Base-by-base conservation (phyloP, 2,329 filamentous ascomycete species). In the Dothiorella sarmentorum region DNA sequence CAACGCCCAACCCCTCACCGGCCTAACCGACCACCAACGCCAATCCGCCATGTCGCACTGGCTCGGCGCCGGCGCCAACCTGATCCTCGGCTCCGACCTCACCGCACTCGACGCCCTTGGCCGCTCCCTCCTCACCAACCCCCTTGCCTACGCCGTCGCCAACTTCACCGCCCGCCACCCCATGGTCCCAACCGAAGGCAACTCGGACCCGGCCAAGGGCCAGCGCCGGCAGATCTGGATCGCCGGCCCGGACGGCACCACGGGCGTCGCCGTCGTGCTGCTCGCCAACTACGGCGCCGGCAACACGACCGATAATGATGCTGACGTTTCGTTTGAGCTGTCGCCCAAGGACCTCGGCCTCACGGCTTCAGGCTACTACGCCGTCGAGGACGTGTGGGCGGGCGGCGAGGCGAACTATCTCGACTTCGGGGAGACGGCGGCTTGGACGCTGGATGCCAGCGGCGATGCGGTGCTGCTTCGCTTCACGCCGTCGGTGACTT, bases 31-130 rank as follows among this genome's bases (percentile, higher is more conserved):
- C 56, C 47, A 27, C 3, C 60, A 68, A 40, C 63, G 67, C 3
- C 63, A 62, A 24, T 66, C 65, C 15, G 65, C 68, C 22, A 63
- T 66, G 61, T 69, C 59, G 26, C 68, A 70, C 58, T 70, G 68
- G 68, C 56, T 69, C 31, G 67, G 67, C n/a, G 68, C 68, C 1
- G 65, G 60, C 6, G 65, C 68, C 2, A 69, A 68, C 35, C 62
- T 70, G 10, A 66, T 69, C 29, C 45, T 65, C 11, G 68, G 68
- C 24, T 66, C 64, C 11, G 67, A 70, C 38, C 26, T 69, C 13
- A 66, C 63, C 4, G 59, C 63, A 11, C 37, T 63, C 10, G 57
- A 37, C 20, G 15, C 9, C n/a, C 26, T 35, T n/a, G 47, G 45
- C n/a, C 35, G 15, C 5, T 24, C 64, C 17, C 61, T 70, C 1